Base-by-base conservation (phyloP, 306 rosid genomes). In the Senna siamea region DNA sequence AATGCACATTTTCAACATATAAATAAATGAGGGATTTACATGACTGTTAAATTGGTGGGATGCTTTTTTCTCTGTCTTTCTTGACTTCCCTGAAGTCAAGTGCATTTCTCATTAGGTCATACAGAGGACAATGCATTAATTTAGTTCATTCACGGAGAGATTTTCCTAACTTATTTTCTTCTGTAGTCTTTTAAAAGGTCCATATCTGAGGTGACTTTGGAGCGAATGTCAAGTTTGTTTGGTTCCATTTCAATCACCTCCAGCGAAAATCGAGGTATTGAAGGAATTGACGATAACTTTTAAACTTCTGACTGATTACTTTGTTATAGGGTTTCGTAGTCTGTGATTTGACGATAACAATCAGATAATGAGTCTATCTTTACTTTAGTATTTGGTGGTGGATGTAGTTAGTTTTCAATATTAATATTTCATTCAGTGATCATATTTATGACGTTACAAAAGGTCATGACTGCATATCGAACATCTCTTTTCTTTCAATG, bases 161-260 rank as follows among this genome's bases (percentile, higher is more conserved):
- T 56, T 50, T 75, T 65, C 80, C 82, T 89, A 26, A 82, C 70
- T 70, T 50, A 37, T 50, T 82, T 67, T 28, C 43, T 65, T 73
- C 38, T 71, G 74, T 47, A 91, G 97, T 57, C 80, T 75, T 48
- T 80, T 47, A 87, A 67, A 77, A 87, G 86, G 78, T 85, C 92
- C 52, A 65, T 89, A 76, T 91, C 97, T 13, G 92, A 89, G 84
- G 78, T 44, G 26, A 85, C 97, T 51, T 2, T 91, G 73, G 89
- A 82, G 78, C 81, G 78, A 68, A 51, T 89, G 82, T 85, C 97
- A 38, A 78, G 79, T 67, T 59, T 91, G 65, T 79, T 89, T 37
- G 82, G 85, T 28, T 85, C 94, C 73, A 84, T 91, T 41, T 72
- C 94, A 6, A 43, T 77, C 74, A 83, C 87, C 58, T 64, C 90